Conservation (phyloP, 257 asterid species). For the Solanum appendiculatum region DNA sequence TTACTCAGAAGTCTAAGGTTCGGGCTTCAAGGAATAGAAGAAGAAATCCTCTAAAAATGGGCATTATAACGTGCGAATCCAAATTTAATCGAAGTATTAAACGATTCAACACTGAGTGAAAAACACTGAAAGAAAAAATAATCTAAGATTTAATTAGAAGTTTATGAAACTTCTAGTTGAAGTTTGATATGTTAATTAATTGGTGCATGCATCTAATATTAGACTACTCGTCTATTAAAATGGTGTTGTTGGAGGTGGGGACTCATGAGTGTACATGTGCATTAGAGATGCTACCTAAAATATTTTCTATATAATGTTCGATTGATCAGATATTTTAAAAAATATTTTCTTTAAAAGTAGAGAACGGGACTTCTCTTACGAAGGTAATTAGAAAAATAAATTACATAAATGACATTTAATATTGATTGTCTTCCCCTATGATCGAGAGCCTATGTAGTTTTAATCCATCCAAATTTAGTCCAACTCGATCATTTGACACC, state of each 20-base stretch:
- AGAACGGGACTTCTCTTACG: neutral
- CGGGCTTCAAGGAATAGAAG: neutral
- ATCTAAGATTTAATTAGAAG: neutral
- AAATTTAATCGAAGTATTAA: neutral
- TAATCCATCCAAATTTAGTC: neutral
- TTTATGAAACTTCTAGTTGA: neutral
- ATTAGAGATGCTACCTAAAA: neutral
- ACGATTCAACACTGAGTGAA: neutral
- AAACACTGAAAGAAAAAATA: neutral
- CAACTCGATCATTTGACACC: neutral
- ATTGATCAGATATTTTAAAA: neutral
- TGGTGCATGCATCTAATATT: neutral
- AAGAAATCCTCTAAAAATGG: neutral
- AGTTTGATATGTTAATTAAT: neutral
- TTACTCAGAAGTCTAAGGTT: neutral
- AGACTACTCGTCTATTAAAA: neutral
- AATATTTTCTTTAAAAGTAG: neutral
- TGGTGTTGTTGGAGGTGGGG: neutral
- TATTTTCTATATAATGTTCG: too few species aligned
- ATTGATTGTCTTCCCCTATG: neutral
- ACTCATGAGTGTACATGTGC: too few species aligned
- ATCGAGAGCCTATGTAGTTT: neutral
- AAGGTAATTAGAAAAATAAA: neutral
- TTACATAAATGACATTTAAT: neutral
- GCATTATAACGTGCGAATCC: accelerated